Evolutionary conservation across 1,284 basidiomycete species (phyloP), one percentile per base, ranked within the genome.

Genomic region (Phaffia rhodozyma): DNA sequence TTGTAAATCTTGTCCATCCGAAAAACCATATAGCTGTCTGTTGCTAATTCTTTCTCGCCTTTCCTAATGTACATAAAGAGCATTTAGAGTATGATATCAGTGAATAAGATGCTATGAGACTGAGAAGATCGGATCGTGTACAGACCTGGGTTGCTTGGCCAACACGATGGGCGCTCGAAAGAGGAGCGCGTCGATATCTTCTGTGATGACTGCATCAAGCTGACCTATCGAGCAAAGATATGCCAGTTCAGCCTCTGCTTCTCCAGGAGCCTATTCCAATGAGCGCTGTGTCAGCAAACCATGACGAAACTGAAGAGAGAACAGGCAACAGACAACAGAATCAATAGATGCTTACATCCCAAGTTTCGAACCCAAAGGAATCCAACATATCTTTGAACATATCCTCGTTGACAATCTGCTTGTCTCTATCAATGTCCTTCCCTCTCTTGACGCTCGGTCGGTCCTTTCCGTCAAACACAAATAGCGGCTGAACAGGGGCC

Each of bases 241-340:
- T 0, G 94, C 94, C 0, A 98, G 79, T 72, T 98, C 94, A 0
- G 94, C 94, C 74, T 98, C 94, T 0, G 94, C 94, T 75, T 97
- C 94, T 16, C 91, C 94, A 0, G 89, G 89, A 5, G 94, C 94
- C 83, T 87, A 66, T 27, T 57, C 30, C 34, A 20, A 53, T 66
- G 51, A 6, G 65, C 29, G 29, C 55, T 60, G 62, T 54, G 47
- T 38, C 49, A 32, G 27, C 53, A 23, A 61, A 21, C 60, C 55
- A 30, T 5, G 25, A 38, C 23, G 23, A 51, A 27, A 30, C 58
- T 16, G 49, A 51, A 5, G 16, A 59, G 50, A 30, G 16, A 67
- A 51, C 9, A 55, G 58, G 47, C 23, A 34, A 38, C 38, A 49
- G 25, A 30, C 6, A 27, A 27, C n/a, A 27, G 13, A 2, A 61